phyloP scores from a whole-genome alignment of 2,329 filamentous ascomycete species.

The Cladophialophora immunda region DNA sequence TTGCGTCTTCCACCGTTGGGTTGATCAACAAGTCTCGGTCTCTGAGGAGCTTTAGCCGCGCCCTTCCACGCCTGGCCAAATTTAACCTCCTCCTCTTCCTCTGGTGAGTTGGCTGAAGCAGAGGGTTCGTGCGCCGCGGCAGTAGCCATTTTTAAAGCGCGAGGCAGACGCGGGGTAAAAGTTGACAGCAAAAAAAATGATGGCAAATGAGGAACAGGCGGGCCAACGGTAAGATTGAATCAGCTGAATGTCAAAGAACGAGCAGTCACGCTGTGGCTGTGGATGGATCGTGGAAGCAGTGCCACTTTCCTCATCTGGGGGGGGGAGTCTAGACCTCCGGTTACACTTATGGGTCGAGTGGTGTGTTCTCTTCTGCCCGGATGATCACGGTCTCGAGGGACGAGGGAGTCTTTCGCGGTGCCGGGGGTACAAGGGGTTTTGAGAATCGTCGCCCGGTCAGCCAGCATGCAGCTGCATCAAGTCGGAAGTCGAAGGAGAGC shows the following conservation, averaged over 20 bases:
- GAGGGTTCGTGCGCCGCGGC: constrained; percentile 25
- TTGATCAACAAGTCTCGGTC: constrained; percentile 27
- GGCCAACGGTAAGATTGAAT: constrained; percentile 17
- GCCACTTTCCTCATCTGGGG: constrained; percentile 31
- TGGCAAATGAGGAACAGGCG: constrained; percentile 20
- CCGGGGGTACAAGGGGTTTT: constrained; percentile 3
- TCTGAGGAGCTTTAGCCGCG: constrained; percentile 30
- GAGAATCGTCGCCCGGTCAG: constrained; percentile 23
- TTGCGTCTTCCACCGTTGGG: constrained; percentile 33
- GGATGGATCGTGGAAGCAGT: constrained; percentile 23
- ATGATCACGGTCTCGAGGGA: background rate
- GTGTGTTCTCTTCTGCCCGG: background rate
- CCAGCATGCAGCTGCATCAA: constrained; percentile 40
- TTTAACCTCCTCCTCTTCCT: constrained; percentile 38
- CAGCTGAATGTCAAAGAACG: constrained; percentile 17
- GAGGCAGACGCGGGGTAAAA: constrained; percentile 28
- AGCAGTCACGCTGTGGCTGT: constrained; percentile 15
- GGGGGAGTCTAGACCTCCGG: constrained; percentile 23
- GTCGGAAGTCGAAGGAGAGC: constrained; percentile 33
- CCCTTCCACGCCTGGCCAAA: constrained; percentile 41
- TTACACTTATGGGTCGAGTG: constrained; percentile 1
- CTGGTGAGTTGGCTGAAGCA: constrained; percentile 9
- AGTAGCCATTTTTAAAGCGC: constrained; percentile 28
- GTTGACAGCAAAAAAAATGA: constrained; percentile 1
- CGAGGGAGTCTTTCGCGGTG: background rate